Base-by-base conservation (phyloP, 2,329 filamentous ascomycete genomes). In the Fusarium sp. region DNA sequence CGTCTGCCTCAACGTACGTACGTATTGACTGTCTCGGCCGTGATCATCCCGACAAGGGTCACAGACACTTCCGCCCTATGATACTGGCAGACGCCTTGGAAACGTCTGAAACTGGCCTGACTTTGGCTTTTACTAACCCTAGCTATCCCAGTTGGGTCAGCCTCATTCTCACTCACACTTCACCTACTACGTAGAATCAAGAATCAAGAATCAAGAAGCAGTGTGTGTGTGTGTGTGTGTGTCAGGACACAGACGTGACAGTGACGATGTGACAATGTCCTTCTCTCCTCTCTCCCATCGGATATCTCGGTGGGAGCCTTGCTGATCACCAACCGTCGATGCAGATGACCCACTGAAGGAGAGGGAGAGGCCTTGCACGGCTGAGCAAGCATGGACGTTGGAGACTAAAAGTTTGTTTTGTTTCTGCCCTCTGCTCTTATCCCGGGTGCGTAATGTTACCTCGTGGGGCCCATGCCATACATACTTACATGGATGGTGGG, bases 401-500 rank as follows among this genome's bases (percentile, higher is more conserved):
- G 29, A 55, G 38, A 46, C 13, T 34, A 15, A 40, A 60, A 49
- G 49, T 48, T 44, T 55, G 56, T 61, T 49, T 39, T 32, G 42
- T 43, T 53, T 45, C 41, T 54, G 22, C 29, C 56, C 35, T 34
- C 31, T 13, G 6, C 12, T n/a, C n/a, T 36, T 39, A 38, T 42
- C 38, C 46, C 29, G 57, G 57, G 34, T 39, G 46, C 29, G 54
- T 40, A 40, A 51, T 56, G 57, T 61, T 53, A 65, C 62, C 39
- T 65, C 36, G 44, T 35, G 31, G 13, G 32, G 31, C 24, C 38
- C 36, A 34, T 32, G 39, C 41, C 57, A 56, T n/a, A n/a, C 41
- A 44, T 7, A 51, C 43, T 66, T 65, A 38, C 62, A 65, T 65
- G 62, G 62, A 65, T 65, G 57, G 31, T 50, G 41, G 44, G 50